phyloP scores from a whole-genome alignment of 306 rosid species.

The Vigna reflexopilosa region DNA sequence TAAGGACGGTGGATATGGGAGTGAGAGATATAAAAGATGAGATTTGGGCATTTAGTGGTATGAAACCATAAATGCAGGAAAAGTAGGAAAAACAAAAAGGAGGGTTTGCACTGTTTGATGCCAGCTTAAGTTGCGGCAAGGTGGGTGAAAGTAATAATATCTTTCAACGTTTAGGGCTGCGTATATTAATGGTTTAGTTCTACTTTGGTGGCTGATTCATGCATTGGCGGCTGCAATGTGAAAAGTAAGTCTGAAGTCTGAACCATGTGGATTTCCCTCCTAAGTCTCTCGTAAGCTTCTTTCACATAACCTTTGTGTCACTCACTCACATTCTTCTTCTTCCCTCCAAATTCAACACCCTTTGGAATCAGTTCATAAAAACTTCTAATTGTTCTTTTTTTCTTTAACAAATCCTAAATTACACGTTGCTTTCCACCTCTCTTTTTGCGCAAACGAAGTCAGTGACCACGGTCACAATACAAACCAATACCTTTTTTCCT shows the following conservation, averaged over 20 bases:
- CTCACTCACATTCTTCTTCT: too few relatives aligned
- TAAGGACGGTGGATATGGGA: background rate
- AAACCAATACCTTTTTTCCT: too few relatives aligned
- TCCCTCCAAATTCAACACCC: too few relatives aligned
- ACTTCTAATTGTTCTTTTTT: too few relatives aligned
- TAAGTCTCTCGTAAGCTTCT: background rate
- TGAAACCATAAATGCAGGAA: conserved; percentile 16
- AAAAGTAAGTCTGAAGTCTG: background rate
- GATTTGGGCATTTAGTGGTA: background rate
- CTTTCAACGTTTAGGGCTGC: conserved; percentile 2
- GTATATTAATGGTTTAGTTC: conserved; percentile 17
- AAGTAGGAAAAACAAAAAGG: background rate
- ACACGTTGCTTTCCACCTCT: too few relatives aligned
- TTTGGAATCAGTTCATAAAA: too few relatives aligned
- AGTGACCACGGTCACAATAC: too few relatives aligned
- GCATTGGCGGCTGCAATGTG: conserved; percentile 18
- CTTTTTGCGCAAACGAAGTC: too few relatives aligned
- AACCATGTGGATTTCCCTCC: background rate
- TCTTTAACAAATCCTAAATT: too few relatives aligned
- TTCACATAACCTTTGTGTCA: too few relatives aligned
- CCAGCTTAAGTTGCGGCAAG: background rate
- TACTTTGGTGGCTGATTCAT: conserved; percentile 38
- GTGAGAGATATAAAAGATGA: background rate
- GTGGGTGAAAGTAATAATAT: conserved; percentile 26
- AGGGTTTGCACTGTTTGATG: conserved; percentile 20